phyloP scores from a whole-genome alignment of 495 filamentous ascomycete species.

The Penicillium alfredii region DNA sequence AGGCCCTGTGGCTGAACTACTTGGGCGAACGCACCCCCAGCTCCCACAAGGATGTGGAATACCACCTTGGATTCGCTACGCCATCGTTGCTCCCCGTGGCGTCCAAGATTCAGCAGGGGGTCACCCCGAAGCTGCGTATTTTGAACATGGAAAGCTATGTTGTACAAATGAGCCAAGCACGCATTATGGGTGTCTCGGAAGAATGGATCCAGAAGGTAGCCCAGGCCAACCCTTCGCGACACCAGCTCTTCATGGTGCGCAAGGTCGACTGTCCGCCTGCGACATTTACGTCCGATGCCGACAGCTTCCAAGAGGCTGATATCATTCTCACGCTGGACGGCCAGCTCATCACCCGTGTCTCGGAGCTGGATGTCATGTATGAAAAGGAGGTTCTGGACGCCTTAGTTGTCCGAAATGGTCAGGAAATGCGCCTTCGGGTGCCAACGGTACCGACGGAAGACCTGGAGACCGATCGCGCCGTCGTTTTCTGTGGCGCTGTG shows the following conservation, averaged over 20 bases:
- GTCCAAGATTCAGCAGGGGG: slow-evolving; percentile 72
- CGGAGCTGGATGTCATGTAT: slow-evolving; percentile 95
- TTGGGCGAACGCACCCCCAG: slow-evolving; percentile 78
- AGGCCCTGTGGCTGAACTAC: slow-evolving; percentile 94
- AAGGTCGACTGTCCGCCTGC: slow-evolving; percentile 74
- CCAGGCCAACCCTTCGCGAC: slow-evolving; percentile 75
- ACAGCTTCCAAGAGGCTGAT: slow-evolving; percentile 75
- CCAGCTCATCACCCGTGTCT: slow-evolving; percentile 86
- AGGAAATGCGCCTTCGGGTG: slow-evolving; percentile 71
- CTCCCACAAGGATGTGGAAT: slow-evolving; percentile 86
- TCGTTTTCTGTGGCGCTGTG: slow-evolving; percentile 93
- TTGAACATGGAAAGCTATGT: slow-evolving; percentile 90
- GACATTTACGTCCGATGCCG: slow-evolving; percentile 26
- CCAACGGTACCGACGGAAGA: slow-evolving; percentile 85
- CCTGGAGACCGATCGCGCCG: slow-evolving; percentile 82
- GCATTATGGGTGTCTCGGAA: slow-evolving; percentile 94
- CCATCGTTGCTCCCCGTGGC: slow-evolving; percentile 82
- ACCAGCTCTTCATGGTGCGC: slow-evolving; percentile 97
- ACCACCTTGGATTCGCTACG: slow-evolving; percentile 89
- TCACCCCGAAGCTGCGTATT: slow-evolving; percentile 75
- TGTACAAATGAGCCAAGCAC: slow-evolving; percentile 95
- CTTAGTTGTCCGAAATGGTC: slow-evolving; percentile 75
- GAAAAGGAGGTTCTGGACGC: slow-evolving; percentile 77
- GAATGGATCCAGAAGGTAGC: slow-evolving; percentile 91
- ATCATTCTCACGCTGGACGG: slow-evolving; percentile 87